Conservation (phyloP, 2,329 filamentous ascomycete genomes). For the Monilinia fructicola region DNA sequence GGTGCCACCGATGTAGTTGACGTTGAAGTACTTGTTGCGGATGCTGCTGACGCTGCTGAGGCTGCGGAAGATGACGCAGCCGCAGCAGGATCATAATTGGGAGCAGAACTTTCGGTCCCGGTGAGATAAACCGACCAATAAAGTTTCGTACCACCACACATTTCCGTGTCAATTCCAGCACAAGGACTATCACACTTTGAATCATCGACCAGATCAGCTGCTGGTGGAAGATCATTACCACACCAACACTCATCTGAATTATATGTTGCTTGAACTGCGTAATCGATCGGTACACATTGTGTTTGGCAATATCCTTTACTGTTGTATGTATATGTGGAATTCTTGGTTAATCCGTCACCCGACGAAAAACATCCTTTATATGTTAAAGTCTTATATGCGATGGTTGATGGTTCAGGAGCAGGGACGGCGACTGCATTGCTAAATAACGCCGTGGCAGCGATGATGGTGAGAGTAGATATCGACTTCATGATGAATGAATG, state of each 20-base stretch:
- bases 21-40: constrained; percentile 19
- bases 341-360: constrained; percentile 32
- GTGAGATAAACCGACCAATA: constrained; percentile 36
- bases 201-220: constrained; percentile 28
- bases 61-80: constrained; percentile 24
- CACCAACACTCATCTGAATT: constrained; percentile 38
- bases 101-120: constrained; percentile 29
- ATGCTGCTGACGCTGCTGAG: constrained; percentile 20
- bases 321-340: constrained; percentile 35
- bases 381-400: constrained; percentile 24
- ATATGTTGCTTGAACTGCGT: constrained; percentile 34
- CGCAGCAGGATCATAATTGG: constrained; percentile 26
- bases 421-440: constrained; percentile 27
- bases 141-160: constrained; percentile 36
- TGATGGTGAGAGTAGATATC: constrained; percentile 28
- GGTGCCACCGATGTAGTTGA: constrained; percentile 30
- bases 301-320: constrained; percentile 35
- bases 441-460: constrained; percentile 28
- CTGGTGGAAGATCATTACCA: constrained; percentile 36
- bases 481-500: constrained; percentile 34
- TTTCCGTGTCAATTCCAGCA: constrained; percentile 35
- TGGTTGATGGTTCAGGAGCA: constrained; percentile 1
- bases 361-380: constrained; percentile 37
- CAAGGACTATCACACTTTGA: constrained; percentile 34
- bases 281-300: constrained; percentile 29